Evolutionary conservation across 345 rosid genomes (phyloP).

Genomic region (Leavenworthia alabamica): DNA sequence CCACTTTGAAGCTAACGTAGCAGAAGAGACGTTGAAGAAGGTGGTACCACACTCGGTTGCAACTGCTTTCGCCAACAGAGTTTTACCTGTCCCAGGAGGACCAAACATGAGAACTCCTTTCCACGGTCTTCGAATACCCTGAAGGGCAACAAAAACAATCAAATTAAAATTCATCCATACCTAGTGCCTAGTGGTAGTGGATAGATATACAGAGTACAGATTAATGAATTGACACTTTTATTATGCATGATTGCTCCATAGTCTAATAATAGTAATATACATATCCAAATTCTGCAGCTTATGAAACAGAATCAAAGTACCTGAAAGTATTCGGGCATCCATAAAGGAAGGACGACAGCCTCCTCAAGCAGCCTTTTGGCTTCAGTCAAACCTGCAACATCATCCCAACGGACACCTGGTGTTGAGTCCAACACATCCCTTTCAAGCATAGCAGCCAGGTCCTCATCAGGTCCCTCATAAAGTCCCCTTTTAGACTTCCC

Average conservation of each 20-base stretch:
- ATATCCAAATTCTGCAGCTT: neutral
- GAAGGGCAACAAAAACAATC: conserved; percentile 12
- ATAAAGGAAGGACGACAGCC: conserved; percentile 98
- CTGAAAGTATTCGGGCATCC: conserved; percentile 99
- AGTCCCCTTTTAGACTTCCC: conserved; percentile 74
- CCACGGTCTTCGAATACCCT: conserved; percentile 99
- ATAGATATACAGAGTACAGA: neutral
- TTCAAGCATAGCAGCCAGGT: conserved; percentile 97
- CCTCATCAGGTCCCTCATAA: conserved; percentile 97
- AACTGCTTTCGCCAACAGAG: conserved; percentile 91
- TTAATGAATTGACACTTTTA: neutral
- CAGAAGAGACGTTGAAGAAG: conserved; percentile 93
- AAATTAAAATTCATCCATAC: neutral
- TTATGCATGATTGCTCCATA: neutral
- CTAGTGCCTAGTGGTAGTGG: no score
- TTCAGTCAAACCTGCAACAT: conserved; percentile 97
- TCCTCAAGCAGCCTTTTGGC: conserved; percentile 98
- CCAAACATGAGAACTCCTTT: conserved; percentile 99
- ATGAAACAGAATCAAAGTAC: conserved; percentile 32
- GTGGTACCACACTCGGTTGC: conserved; percentile 98
- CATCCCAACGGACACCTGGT: conserved; percentile 99
- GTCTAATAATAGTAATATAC: neutral
- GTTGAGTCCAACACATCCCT: conserved; percentile 96
- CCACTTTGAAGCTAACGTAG: conserved; percentile 96
- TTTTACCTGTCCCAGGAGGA: conserved; percentile 98